phyloP scores from a whole-genome alignment of 1,284 basidiomycete species.

The Rhodotorula sp. region DNA sequence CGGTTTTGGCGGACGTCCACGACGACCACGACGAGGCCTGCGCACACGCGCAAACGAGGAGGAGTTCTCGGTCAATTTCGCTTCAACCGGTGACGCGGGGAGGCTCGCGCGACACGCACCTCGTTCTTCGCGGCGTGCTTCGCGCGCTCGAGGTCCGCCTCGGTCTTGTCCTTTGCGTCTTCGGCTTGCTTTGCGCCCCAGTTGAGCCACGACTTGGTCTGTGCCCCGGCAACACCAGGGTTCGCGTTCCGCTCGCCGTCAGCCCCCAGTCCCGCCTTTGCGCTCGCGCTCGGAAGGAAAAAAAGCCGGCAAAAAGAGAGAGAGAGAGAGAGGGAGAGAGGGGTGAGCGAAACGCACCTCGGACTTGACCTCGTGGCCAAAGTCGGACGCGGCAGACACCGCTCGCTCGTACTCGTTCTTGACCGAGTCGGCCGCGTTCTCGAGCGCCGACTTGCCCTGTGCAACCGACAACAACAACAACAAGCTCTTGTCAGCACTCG shows the following conservation, averaged over 20 bases:
- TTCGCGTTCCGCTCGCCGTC: too few relatives aligned
- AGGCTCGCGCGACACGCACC: conserved; percentile 9
- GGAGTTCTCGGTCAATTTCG: too few relatives aligned
- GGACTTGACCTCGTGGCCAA: conserved; percentile 11
- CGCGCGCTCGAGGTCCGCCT: conserved; percentile 12
- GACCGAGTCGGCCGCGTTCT: conserved; percentile 5
- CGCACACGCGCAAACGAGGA: too few relatives aligned
- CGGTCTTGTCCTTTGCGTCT: conserved; percentile 12
- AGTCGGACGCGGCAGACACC: conserved; percentile 1
- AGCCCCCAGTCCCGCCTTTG: too few relatives aligned
- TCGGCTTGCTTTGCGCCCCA: conserved; percentile 28
- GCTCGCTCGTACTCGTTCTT: conserved; percentile 6
- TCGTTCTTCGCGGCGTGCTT: conserved; percentile 13
- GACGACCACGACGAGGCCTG: conserved; percentile 27
- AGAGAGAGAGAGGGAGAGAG: too few relatives aligned
- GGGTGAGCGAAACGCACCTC: background rate
- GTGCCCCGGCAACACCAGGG: too few relatives aligned
- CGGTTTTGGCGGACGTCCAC: conserved; percentile 21
- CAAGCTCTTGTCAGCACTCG: background rate
- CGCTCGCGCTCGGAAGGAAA: too few relatives aligned
- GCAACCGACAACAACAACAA: too few relatives aligned
- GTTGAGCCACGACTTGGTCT: conserved; percentile 26
- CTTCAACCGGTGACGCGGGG: too few relatives aligned
- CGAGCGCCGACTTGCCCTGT: conserved; percentile 2
- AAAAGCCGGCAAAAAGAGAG: too few relatives aligned